A percentile compares a stretch with the other conserved stretches of the same genome.
Evolutionary conservation across 176 grass and related monocot species (phyloP).

Genomic region (Oryza brachyantha): DNA sequence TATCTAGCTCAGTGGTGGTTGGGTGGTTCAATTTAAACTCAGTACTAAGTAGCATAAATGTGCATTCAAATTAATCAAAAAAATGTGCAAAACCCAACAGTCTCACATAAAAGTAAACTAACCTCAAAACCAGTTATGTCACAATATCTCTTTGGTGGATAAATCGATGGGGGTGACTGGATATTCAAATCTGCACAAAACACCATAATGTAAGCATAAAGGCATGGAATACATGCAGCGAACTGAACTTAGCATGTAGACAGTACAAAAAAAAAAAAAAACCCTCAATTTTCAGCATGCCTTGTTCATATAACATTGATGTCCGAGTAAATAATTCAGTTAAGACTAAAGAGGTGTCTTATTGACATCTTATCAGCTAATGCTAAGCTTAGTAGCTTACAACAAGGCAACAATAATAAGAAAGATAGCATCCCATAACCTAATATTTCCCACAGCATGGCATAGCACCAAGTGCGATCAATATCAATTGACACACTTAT

Average conservation of each 20-base stretch:
- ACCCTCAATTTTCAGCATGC: background rate
- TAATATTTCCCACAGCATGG: background rate
- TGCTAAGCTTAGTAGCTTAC: background rate
- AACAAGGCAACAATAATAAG: background rate
- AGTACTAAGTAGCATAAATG: background rate
- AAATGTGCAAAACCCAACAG: background rate
- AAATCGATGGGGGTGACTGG: constrained; percentile 86
- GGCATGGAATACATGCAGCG: background rate
- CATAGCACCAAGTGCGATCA: background rate
- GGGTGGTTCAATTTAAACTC: constrained; percentile 1
- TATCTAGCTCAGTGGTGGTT: too few relatives aligned
- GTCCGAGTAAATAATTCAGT: background rate
- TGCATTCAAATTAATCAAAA: background rate
- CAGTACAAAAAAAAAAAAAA: too few relatives aligned
- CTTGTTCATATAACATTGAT: background rate
- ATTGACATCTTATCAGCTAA: background rate
- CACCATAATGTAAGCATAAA: background rate
- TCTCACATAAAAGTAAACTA: constrained; percentile 21
- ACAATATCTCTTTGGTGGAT: constrained; percentile 93
- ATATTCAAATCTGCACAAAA: constrained; percentile 81
- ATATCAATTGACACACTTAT: background rate
- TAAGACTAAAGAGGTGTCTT: background rate
- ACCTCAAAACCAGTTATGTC: constrained; percentile 98
- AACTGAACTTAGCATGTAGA: background rate
- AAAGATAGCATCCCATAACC: background rate